Evolutionary conservation across 345 rosid species (phyloP), one percentile per base, ranked within the genome.

Genomic region (Lagerstroemia speciosa): DNA sequence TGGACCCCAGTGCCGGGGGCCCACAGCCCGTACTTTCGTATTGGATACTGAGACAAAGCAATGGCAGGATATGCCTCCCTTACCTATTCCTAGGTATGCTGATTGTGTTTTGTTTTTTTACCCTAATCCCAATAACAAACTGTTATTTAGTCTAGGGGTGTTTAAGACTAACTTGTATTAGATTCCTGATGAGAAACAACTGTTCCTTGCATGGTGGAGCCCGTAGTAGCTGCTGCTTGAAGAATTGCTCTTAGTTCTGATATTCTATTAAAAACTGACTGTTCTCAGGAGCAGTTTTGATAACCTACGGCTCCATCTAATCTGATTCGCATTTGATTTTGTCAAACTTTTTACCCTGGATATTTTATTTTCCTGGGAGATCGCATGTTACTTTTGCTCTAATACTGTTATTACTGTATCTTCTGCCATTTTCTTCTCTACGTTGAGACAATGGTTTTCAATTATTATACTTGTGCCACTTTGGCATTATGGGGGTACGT

Each of bases 1-100:
- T 77, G 97, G 97, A 76, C 99, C 99, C 50, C 96, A 94, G 69
- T 91, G 97, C 70, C 84, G 97, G 77, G 96, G 96, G 0, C 90
- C 99, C 67, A 91, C 95, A 38, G 85, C 97, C 60, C 85, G 71
- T 67, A 86, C 88, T 27, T 91, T 94, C 67, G 87, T 89, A 72
- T 88, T 94, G 4, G 97, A 94, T 70, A 89, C 95, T n/a, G 76
- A 84, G 77, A 85, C 96, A 64, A 94, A 91, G 75, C 74, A 82
- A 22, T 94, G 97, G 99, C 65, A 27, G 60, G 85, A 87, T 81
- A 69, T 91, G 76, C 83, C 74, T 57, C 80, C 97, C 69, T 68
- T 91, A 67, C 99, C 99, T 0, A 78, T 85, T 65, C 99, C 99
- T 71, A 88, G 99, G 99, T 33, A 50, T 46, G 37, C 6, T 1